Evolutionary conservation across 768 basidiomycete genomes (phyloP).

Genomic region (Nidularia sp.): DNA sequence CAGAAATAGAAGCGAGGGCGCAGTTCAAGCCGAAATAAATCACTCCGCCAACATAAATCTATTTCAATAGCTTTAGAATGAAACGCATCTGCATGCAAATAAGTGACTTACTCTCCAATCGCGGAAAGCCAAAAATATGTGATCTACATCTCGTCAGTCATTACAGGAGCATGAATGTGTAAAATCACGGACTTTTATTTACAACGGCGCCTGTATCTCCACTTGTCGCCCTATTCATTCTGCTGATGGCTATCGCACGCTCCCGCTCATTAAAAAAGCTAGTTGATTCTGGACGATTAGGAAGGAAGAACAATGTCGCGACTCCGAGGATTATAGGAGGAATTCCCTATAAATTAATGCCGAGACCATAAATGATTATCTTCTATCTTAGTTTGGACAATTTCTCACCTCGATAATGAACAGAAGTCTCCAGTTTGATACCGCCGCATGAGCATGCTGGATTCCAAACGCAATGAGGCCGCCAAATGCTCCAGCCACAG

Average conservation of each 20-base stretch:
- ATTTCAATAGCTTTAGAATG: background rate
- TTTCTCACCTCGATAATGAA: constrained; percentile 66
- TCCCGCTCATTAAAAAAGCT: constrained; percentile 48
- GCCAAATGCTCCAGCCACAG: constrained; percentile 81
- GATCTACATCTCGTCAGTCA: constrained; percentile 32
- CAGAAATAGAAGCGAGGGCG: constrained; percentile 74
- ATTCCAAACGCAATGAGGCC: constrained; percentile 82
- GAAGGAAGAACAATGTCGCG: constrained; percentile 49
- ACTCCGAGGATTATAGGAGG: constrained; percentile 66
- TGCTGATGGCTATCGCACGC: constrained; percentile 57
- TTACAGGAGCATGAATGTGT: background rate
- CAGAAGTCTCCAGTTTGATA: constrained; percentile 57
- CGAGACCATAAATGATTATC: too few relatives aligned
- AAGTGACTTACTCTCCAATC: constrained; percentile 62
- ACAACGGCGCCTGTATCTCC: constrained; percentile 64
- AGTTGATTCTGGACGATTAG: constrained; percentile 71
- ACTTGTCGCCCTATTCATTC: constrained; percentile 63
- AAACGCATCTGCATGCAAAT: background rate
- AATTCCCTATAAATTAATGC: constrained; percentile 40
- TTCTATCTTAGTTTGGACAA: background rate
- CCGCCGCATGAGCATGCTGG: constrained; percentile 48
- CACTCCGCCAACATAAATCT: constrained; percentile 64
- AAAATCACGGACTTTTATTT: constrained; percentile 44
- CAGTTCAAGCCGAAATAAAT: constrained; percentile 79
- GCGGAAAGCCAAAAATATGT: constrained; percentile 55